Conservation (phyloP, 345 rosid species). For the Brassica napus region Da-Ae NC_063439.1:26300001-26300500, state of each 20-base stretch:
- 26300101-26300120: constrained; percentile 15
- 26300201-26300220: constrained; percentile 19
- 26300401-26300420: constrained; percentile 9
- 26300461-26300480: neutral
- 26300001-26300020: no score
- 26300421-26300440: neutral
- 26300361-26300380: constrained; percentile 32
- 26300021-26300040: neutral
- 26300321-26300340: constrained; percentile 12
- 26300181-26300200: constrained; percentile 13
- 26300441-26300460: neutral
- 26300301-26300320: constrained; percentile 10
- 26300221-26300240: constrained; percentile 13
- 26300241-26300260: constrained; percentile 4
- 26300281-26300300: neutral
- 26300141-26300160: constrained; percentile 19
- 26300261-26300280: constrained; percentile 11
- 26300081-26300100: neutral
- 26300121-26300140: constrained; percentile 28
- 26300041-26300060: neutral
- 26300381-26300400: constrained; percentile 19
- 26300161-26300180: constrained; percentile 25
- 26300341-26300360: constrained; percentile 17
- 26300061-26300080: neutral
- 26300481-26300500: neutral